Base-by-base conservation (phyloP, 2,329 filamentous ascomycete genomes). In the Alternaria panax region DNA sequence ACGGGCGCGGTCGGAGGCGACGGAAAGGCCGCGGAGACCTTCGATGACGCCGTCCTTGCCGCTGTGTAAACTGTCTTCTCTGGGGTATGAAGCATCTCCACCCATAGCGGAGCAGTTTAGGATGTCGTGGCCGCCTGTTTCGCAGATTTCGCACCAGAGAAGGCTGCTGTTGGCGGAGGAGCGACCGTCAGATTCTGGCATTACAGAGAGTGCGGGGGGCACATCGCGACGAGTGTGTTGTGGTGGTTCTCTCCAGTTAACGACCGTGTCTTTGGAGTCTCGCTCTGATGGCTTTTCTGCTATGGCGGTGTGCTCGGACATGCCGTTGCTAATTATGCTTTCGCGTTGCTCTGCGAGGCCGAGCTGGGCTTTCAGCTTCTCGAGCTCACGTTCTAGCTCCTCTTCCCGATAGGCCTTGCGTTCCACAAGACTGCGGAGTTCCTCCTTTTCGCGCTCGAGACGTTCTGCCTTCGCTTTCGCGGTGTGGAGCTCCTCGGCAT, bases 91-190 rank as follows among this genome's bases (percentile, higher is more conserved):
- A 2, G 60, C 59, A 85, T 88, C 77, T 92, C 68, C 67, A 27
- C 72, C 94, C 89, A 97, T 95, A 77, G 92, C 94, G 53, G 91
- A 93, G 83, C 94, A 98, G 22, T 92, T 96, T 57, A 98, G 83
- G 61, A 98, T 97, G 71, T 98, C 94, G 74, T 98, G 94, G 16
- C 94, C 93, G 46, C 87, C 86, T 32, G 91, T 92, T 81, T 97
- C 93, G 80, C 94, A 98, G 63, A 98, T 95, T 80, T 98, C 95
- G 79, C 94, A 98, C 91, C 92, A 96, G 63, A 93, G 85, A 85
- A 72, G 61, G 60, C 88, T 91, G 69, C 85, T 88, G 74, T 93
- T 91, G 38, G 90, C 92, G 14, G 75, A 78, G 5, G 75, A 78
- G 32, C 71, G 74, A 14, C 84, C 83, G 68, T 91, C 90, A 71